Base-by-base conservation (phyloP, 352 stramenopile species). In the Thraustochytrium sp. region DNA sequence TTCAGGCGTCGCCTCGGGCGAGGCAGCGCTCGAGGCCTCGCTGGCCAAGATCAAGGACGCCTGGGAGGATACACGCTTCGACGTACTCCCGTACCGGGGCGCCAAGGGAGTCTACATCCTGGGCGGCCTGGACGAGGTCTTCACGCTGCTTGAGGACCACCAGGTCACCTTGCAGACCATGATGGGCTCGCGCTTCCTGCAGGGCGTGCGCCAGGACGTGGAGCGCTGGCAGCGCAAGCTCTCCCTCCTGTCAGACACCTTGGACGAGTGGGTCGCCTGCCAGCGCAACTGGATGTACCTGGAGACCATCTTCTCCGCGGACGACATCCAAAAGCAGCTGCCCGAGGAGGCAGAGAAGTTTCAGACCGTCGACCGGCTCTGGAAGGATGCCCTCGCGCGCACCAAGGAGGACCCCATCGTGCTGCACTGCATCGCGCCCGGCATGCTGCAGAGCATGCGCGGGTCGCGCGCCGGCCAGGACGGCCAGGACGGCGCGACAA, bases 291-390 rank as follows among this genome's bases (percentile, higher is more conserved):
- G 95, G 95, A 88, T 98, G 46, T 98, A 98, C 82, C 90, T 98
- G 3, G 95, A 98, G 86, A 94, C 94, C 4, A 98, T 98, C 61
- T 98, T 98, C 85, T 94, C 89, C 76, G 96, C 92, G 0, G 94
- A 98, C 55, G 95, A 98, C 82, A 98, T 98, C 59, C 97, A 98
- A 92, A 88, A 94, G 23, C 94, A 98, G 88, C 95, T 98, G 89
- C 94, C 94, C 1, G 96, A 92, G 0, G 94, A 98, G 74, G 91
- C 92, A 5, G 53, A 85, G 23, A 91, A 91, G 76, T 91, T 90
- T 75, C 68, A 85, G 16, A 72, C 44, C 26, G 85, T 89, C 1
- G 86, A 90, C 85, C 46, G 42, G n/a, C 51, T 86, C 18, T 87
- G 65, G 63, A 83, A 87, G 63, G 84, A 87, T 21, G 38, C 80